Evolutionary conservation across 2,329 filamentous ascomycete species (phyloP).

Genomic region (Neofusicoccum ribis): DNA sequence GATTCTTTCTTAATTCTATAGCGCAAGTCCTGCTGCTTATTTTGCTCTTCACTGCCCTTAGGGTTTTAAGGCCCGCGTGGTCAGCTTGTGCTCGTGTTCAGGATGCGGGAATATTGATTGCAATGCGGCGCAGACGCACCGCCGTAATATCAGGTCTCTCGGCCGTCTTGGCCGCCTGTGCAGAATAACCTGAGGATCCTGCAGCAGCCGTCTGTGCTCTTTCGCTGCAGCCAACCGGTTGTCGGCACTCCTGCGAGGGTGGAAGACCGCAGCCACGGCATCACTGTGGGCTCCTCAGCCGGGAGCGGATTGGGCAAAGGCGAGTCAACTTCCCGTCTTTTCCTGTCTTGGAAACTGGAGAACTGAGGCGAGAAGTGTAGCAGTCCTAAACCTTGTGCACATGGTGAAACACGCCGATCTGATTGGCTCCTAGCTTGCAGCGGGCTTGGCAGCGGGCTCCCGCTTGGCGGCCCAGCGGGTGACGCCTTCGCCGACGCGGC

Average conservation of each 20-base stretch:
- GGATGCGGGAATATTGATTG: not conserved
- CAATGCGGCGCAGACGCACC: not conserved
- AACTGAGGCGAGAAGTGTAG: conserved; percentile 3
- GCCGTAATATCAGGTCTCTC: not conserved
- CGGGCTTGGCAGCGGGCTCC: conserved; percentile 13
- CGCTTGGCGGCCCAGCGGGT: not conserved
- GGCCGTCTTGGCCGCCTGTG: not conserved
- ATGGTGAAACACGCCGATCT: not conserved
- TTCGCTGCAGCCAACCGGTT: not conserved
- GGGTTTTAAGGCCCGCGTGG: not conserved
- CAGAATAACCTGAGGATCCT: not conserved
- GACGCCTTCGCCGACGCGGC: conserved; percentile 6
- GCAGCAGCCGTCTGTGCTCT: not conserved
- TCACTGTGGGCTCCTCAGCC: not conserved
- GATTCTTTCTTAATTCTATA: not conserved
- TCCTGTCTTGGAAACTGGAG: not conserved
- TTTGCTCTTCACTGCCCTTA: not conserved
- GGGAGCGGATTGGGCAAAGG: not conserved
- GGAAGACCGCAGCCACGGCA: not conserved
- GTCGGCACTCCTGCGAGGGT: not conserved
- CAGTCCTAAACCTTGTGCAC: conserved; percentile 8
- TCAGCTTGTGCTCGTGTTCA: not conserved
- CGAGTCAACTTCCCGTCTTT: not conserved
- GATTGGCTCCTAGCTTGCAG: conserved; percentile 4
- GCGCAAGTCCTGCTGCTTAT: not conserved